phyloP scores from a whole-genome alignment of 2,329 filamentous ascomycete species.

The Harringtonia aguacate region DNA sequence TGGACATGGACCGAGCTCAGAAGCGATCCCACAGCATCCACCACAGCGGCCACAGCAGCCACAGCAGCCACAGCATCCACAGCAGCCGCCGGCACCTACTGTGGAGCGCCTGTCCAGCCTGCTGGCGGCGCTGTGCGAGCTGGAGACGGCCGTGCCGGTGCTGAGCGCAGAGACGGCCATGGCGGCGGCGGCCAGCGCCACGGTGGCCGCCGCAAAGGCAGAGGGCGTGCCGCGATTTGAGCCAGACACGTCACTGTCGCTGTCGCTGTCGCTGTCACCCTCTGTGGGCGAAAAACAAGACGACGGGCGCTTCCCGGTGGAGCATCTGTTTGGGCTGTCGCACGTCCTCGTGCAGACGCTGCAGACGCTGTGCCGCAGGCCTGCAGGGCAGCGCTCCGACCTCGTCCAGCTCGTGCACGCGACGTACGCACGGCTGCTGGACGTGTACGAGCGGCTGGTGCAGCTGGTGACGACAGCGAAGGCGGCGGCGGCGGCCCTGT shows the following conservation, averaged over 20 bases:
- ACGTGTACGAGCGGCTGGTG: constrained; percentile 29
- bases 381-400: no score
- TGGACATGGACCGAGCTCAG: not conserved
- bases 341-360: constrained; percentile 24
- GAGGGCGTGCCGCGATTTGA: no score
- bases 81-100: no score
- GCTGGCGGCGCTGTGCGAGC: not conserved
- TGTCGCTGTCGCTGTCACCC: not conserved
- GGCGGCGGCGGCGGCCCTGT: not conserved
- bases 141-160: not conserved
- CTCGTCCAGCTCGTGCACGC: constrained; percentile 24
- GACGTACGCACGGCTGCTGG: constrained; percentile 26
- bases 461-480: constrained; percentile 16
- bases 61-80: not conserved
- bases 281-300: no score
- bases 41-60: not conserved
- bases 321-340: constrained; percentile 30
- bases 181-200: not conserved
- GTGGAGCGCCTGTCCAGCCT: not conserved
- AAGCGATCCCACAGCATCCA: not conserved
- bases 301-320: constrained; percentile 24
- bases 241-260: not conserved
- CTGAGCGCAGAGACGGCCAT: not conserved
- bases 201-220: no score
- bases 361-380: constrained; percentile 8